Conservation (phyloP, 768 basidiomycete genomes). For the Neoboletus brunneissimus region DNA sequence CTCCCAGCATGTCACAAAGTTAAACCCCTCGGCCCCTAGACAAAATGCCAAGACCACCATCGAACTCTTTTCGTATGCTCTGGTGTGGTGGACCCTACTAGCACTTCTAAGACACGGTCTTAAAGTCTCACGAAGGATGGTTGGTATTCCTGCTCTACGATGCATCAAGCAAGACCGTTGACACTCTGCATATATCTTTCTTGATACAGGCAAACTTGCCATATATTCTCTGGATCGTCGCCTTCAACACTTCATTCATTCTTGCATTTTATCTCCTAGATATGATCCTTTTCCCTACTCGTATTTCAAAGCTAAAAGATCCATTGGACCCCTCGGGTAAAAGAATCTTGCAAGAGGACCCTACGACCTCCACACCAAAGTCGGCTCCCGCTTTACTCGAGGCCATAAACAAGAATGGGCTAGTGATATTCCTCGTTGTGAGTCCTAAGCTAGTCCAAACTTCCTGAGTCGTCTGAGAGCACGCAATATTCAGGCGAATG, state of each 20-base stretch:
- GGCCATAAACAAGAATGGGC: conserved; percentile 79
- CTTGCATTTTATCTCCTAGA: conserved; percentile 79
- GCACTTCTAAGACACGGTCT: conserved; percentile 31
- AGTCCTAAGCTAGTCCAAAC: conserved; percentile 28
- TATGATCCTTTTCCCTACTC: conserved; percentile 58
- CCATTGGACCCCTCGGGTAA: conserved; percentile 23
- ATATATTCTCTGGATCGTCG: conserved; percentile 86
- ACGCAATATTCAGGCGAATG: conserved; percentile 62
- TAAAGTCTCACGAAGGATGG: conserved; percentile 60
- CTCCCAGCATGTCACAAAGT: background rate
- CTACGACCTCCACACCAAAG: conserved; percentile 13
- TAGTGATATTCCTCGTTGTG: conserved; percentile 79
- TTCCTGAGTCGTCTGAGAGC: background rate
- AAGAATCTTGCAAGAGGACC: conserved; percentile 27
- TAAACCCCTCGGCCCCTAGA: conserved; percentile 38
- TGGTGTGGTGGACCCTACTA: conserved; percentile 86
- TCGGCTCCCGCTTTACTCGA: conserved; percentile 58
- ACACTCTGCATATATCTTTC: background rate
- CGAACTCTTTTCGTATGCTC: conserved; percentile 72
- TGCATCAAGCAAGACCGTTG: background rate
- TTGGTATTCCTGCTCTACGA: conserved; percentile 33
- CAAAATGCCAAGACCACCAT: conserved; percentile 72
- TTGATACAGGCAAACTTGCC: conserved; percentile 73
- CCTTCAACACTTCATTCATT: conserved; percentile 85
- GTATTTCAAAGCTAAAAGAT: conserved; percentile 28